Conservation (phyloP, 2,329 filamentous ascomycete species). For the Fusarium beomiforme region DNA sequence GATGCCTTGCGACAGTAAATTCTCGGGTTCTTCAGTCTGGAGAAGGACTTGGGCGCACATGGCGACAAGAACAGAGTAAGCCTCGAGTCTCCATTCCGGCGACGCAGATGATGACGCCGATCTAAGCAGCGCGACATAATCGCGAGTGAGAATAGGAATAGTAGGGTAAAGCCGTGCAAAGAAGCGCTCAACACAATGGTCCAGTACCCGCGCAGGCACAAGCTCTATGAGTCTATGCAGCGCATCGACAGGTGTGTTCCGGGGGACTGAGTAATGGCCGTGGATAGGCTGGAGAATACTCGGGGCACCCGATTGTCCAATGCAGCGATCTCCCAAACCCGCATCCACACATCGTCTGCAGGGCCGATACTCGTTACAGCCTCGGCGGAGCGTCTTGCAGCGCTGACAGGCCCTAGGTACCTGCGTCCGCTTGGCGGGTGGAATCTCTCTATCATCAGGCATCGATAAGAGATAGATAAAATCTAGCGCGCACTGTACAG, state of each 20-base stretch:
- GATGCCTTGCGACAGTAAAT: conserved; percentile 45
- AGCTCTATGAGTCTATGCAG: conserved; percentile 47
- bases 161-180: conserved; percentile 53
- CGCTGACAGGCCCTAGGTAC: conserved; percentile 56
- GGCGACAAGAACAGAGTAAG: conserved; percentile 50
- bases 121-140: conserved; percentile 49
- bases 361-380: conserved; percentile 56
- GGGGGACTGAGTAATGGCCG: background rate
- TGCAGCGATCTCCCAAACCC: conserved; percentile 53
- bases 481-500: background rate
- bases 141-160: conserved; percentile 54
- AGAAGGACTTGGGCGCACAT: conserved; percentile 55
- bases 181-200: conserved; percentile 53
- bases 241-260: background rate
- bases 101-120: conserved; percentile 19
- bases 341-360: conserved; percentile 55
- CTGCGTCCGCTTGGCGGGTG: conserved; percentile 50
- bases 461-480: conserved; percentile 3
- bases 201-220: conserved; percentile 48
- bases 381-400: conserved; percentile 55
- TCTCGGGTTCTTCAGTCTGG: conserved; percentile 52
- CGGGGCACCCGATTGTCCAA: conserved; percentile 28
- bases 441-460: conserved; percentile 13
- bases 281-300: conserved; percentile 13
- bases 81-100: conserved; percentile 46